These are phyloP conservation scores for Basidiobolus meristosporus DNA, from an alignment of 371 early-diverging fungal species.

Conservation along the genomic window DNA sequence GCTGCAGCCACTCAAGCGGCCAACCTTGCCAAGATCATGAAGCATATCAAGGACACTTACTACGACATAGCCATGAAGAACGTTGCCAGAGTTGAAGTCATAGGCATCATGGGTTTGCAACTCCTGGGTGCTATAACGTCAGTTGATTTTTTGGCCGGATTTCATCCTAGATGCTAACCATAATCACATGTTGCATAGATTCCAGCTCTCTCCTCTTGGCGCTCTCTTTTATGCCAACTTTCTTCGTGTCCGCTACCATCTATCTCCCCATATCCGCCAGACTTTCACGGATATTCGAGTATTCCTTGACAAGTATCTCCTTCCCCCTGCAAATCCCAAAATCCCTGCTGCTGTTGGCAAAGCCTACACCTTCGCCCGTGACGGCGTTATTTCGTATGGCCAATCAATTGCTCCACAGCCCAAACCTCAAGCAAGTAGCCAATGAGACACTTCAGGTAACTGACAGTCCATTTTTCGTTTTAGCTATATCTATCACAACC, in stretches of 20 bases:
- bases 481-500: no score
- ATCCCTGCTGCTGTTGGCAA: constrained; percentile 1
- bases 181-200: neutral
- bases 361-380: constrained; percentile 1
- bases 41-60: constrained; percentile 1
- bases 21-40: neutral
- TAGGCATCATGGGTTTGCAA: no score
- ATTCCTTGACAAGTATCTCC: neutral
- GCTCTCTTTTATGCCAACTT: constrained; percentile 1
- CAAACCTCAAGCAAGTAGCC: no score
- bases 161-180: neutral
- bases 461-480: no score
- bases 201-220: neutral
- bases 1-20: neutral
- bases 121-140: constrained; percentile 1
- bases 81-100: constrained; percentile 2
- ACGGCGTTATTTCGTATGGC: constrained; percentile 1
- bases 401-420: neutral
- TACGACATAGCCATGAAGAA: constrained; percentile 2
- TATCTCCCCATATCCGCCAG: constrained; percentile 1
- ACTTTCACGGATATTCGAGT: neutral
- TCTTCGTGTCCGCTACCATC: constrained; percentile 3
- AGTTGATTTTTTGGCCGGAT: constrained; percentile 1
- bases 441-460: no score
- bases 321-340: constrained; percentile 1